phyloP scores from a whole-genome alignment of 495 filamentous ascomycete species.

The Venustampulla echinocandica region DNA sequence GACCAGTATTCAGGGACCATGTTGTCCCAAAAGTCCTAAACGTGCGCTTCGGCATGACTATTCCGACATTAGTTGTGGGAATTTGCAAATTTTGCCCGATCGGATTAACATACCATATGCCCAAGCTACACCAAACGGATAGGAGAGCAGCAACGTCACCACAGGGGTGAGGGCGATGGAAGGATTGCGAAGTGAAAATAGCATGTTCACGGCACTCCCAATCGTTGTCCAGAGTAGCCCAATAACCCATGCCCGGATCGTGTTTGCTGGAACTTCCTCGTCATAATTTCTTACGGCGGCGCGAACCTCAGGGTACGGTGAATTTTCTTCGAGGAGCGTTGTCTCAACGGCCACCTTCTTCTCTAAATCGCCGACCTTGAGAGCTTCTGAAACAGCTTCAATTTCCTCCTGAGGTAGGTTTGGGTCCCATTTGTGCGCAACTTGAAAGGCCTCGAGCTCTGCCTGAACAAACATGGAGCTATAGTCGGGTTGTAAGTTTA shows the following conservation, averaged over 20 bases:
- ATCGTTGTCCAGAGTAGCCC: constrained; percentile 56
- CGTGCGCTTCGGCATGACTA: constrained; percentile 36
- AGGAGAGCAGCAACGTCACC: constrained; percentile 29
- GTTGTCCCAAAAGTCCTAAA: constrained; percentile 43
- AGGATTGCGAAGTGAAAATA: constrained; percentile 59
- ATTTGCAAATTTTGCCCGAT: no score
- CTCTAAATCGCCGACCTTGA: constrained; percentile 44
- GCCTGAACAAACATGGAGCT: neutral
- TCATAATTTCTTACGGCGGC: constrained; percentile 53
- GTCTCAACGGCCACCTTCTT: constrained; percentile 46
- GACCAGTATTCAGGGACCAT: constrained; percentile 56
- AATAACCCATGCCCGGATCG: constrained; percentile 63
- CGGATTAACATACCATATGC: constrained; percentile 6
- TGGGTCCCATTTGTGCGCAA: constrained; percentile 37
- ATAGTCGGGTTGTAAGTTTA: neutral
- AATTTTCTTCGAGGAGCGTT: constrained; percentile 54
- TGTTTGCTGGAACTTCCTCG: constrained; percentile 57
- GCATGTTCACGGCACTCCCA: constrained; percentile 49
- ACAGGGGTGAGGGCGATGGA: constrained; percentile 35
- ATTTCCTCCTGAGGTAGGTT: constrained; percentile 55
- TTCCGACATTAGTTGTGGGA: neutral
- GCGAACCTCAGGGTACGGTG: constrained; percentile 50
- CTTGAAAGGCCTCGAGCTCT: neutral
- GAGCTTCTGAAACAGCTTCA: constrained; percentile 49
- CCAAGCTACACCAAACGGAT: constrained; percentile 19